Evolutionary conservation across 2,329 filamentous ascomycete genomes (phyloP), one percentile per base, ranked within the genome.

Genomic region (Aureobasidium sp.): DNA sequence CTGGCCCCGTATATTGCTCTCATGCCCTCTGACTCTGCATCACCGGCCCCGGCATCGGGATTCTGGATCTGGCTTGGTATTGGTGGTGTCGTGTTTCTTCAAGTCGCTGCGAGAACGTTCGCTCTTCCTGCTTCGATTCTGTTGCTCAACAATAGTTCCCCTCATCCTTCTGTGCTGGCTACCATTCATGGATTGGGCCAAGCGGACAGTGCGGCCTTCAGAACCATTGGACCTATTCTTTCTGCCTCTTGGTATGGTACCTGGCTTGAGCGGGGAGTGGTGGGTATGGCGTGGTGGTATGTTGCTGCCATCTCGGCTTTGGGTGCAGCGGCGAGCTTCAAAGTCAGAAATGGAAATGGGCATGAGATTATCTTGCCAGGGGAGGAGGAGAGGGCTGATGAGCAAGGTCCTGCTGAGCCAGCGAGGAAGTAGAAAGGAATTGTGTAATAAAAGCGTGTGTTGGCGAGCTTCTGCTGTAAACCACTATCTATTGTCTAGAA

Each of bases 71-170:
- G 88, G 89, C 66, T 81, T 0, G 81, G 84, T 2, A 85, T 91
- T 21, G 79, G 81, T 0, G 68, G 82, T 2, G 85, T 90, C 1
- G 77, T 90, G 1, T 78, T 84, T 16, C 71, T 91, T 9, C 89
- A 92, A 69, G 88, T 91, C 16, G 78, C 86, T 4, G 88, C 86
- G 0, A 80, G 89, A 32, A 93, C 89, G 0, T 90, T 92, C 67
- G 78, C 81, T 0, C 70, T 85, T 0, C 83, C 83, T 0, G 81
- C 82, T 0, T 75, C 74, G 4, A 82, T 84, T 21, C 83, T 85
- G 44, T 69, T 85, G 1, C 74, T 85, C 11, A 85, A 85, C 65
- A 85, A 85, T 65, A 80, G 77, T 61, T 79, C 80, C 1, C 81
- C 83, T 0, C 79, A 85, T 65, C 78, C 81, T 0, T 77, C 72